These are phyloP conservation scores for Rhizopogon vulgaris DNA, from an alignment of 768 basidiomycete genomes.

Conservation along the genomic window DNA sequence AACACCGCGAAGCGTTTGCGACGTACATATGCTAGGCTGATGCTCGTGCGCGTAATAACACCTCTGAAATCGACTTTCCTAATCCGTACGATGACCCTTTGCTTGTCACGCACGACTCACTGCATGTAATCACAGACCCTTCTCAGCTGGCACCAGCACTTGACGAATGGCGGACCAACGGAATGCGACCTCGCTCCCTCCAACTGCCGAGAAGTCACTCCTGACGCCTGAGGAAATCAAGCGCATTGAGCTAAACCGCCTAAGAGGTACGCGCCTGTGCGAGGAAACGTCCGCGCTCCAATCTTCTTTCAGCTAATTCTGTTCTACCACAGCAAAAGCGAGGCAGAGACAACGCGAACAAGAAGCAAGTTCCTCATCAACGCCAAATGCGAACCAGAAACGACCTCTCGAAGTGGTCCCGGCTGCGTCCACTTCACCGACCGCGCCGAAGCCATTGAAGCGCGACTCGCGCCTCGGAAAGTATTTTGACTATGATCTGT, in stretches of 20 bases:
- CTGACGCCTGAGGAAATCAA: slow-evolving; percentile 65
- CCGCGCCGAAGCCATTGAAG: slow-evolving; percentile 48
- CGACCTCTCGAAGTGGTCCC: slow-evolving; percentile 57
- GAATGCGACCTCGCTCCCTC: neutral
- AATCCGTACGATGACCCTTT: too few relatives aligned
- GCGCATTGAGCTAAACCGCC: slow-evolving; percentile 35
- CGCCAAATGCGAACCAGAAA: slow-evolving; percentile 66
- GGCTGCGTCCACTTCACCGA: slow-evolving; percentile 56
- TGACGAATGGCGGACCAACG: neutral
- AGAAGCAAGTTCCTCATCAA: slow-evolving; percentile 30
- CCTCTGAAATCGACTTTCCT: too few relatives aligned
- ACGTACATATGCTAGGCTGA: too few relatives aligned
- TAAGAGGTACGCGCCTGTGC: slow-evolving; percentile 47
- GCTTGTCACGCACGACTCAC: too few relatives aligned
- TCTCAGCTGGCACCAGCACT: neutral
- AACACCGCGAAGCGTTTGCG: too few relatives aligned
- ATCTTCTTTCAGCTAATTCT: neutral
- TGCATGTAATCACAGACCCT: too few relatives aligned
- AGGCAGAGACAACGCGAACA: slow-evolving; percentile 61
- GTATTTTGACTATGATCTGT: slow-evolving; percentile 96
- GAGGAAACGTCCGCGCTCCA: neutral
- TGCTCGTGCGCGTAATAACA: too few relatives aligned
- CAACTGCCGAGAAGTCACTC: slow-evolving; percentile 15
- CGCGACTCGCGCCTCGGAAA: slow-evolving; percentile 78
- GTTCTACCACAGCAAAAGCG: slow-evolving; percentile 54